Evolutionary conservation across 306 rosid genomes (phyloP).

Genomic region (Cucurbita maxima): DNA sequence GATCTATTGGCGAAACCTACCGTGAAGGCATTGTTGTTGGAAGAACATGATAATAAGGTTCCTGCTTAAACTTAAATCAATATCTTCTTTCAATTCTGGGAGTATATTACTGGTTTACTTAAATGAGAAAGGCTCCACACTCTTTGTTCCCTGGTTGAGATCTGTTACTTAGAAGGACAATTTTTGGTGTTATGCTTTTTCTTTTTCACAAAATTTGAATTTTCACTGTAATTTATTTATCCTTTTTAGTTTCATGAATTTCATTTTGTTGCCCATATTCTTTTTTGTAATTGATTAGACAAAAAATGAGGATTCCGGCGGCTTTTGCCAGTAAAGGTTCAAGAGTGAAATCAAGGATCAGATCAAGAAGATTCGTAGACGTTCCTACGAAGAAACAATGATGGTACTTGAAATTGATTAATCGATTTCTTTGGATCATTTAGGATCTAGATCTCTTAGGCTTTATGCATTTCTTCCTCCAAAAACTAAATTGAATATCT

Average conservation of each 20-base stretch:
- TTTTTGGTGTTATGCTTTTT: neutral
- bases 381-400: too few species aligned
- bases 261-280: neutral
- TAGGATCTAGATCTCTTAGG: too few species aligned
- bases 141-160: neutral
- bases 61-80: neutral
- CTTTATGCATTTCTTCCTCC: too few species aligned
- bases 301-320: too few species aligned
- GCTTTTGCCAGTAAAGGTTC: too few species aligned
- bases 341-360: too few species aligned
- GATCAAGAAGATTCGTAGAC: too few species aligned
- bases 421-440: too few species aligned
- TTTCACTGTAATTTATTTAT: neutral
- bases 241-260: neutral
- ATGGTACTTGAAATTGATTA: too few species aligned
- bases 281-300: too few species aligned
- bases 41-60: neutral
- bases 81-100: neutral
- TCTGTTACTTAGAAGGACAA: neutral
- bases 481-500: too few species aligned
- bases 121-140: neutral
- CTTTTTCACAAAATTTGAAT: neutral
- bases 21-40: neutral
- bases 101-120: neutral
- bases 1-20: neutral